phyloP scores from a whole-genome alignment of 1,284 basidiomycete species.

The Paramarasmius palmivorus region DNA sequence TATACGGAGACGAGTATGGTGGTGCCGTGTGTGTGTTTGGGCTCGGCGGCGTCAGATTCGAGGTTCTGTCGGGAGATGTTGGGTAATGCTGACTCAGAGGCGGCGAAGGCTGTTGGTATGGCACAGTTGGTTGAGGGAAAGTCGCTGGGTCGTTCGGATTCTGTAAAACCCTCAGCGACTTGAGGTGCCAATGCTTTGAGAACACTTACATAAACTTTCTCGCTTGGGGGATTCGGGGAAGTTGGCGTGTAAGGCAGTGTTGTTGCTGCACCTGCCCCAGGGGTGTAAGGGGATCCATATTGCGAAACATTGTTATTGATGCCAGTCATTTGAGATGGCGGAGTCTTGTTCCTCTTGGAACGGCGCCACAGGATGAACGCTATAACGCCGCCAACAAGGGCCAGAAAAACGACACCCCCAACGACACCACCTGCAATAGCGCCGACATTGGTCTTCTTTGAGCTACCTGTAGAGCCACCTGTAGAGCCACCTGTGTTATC shows the following conservation, averaged over 20 bases:
- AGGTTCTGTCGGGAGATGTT: not conserved
- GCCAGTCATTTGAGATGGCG: not conserved
- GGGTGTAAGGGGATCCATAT: not conserved
- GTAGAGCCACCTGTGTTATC: not conserved
- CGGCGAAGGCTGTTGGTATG: not conserved
- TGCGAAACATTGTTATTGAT: not conserved
- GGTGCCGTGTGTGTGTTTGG: not conserved
- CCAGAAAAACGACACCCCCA: not conserved
- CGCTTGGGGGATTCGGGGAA: not conserved
- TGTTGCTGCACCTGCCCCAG: not conserved
- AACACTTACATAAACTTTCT: slow-evolving; percentile 1
- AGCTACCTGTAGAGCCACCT: not conserved
- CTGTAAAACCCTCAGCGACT: not conserved
- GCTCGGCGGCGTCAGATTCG: not conserved
- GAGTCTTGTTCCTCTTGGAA: not conserved
- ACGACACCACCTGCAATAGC: not conserved
- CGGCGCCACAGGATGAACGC: not conserved
- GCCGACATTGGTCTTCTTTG: not conserved
- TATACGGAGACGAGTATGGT: not conserved
- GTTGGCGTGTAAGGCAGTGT: not conserved
- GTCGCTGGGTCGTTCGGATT: not conserved
- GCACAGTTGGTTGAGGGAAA: not conserved
- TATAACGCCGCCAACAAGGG: not conserved
- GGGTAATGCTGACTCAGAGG: not conserved
- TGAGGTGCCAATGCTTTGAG: not conserved